Evolutionary conservation across 2,329 filamentous ascomycete genomes (phyloP).

Genomic region (Grosmannia penicillata): DNA sequence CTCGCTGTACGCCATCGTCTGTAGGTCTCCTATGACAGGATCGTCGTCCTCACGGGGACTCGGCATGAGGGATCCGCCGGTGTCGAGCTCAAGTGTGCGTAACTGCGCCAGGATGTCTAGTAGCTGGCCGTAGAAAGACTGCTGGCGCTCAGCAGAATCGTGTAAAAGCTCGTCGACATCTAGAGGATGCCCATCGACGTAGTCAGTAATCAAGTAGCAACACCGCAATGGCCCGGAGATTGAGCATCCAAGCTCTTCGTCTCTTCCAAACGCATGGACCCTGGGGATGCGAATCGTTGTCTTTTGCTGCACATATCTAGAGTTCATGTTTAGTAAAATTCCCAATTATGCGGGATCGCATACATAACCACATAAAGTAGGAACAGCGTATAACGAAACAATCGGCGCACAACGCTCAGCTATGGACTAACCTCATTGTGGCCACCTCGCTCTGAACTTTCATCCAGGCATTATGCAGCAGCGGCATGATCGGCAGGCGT

Average conservation of each 20-base stretch:
- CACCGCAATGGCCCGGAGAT: constrained; percentile 1
- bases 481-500: constrained; percentile 13
- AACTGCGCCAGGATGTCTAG: constrained; percentile 14
- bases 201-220: constrained; percentile 12
- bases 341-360: no score
- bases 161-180: constrained; percentile 7
- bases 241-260: not conserved
- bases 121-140: constrained; percentile 10
- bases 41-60: constrained; percentile 6
- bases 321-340: no score
- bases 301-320: constrained; percentile 11
- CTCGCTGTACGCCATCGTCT: constrained; percentile 1
- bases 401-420: not conserved
- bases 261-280: constrained; percentile 10
- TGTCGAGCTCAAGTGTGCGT: constrained; percentile 11
- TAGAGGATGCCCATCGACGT: constrained; percentile 11
- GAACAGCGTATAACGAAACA: not conserved
- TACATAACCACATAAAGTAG: constrained; percentile 2
- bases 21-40: constrained; percentile 10
- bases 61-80: constrained; percentile 14
- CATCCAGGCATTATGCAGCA: constrained; percentile 11
- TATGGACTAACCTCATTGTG: constrained; percentile 11
- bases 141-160: constrained; percentile 1
- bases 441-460: constrained; percentile 15
- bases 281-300: constrained; percentile 13